A percentile compares a stretch with the other conserved stretches of the same genome.
Evolutionary conservation across 2,329 filamentous ascomycete species (phyloP).

Genomic region (Dothiorella sarmentorum): DNA sequence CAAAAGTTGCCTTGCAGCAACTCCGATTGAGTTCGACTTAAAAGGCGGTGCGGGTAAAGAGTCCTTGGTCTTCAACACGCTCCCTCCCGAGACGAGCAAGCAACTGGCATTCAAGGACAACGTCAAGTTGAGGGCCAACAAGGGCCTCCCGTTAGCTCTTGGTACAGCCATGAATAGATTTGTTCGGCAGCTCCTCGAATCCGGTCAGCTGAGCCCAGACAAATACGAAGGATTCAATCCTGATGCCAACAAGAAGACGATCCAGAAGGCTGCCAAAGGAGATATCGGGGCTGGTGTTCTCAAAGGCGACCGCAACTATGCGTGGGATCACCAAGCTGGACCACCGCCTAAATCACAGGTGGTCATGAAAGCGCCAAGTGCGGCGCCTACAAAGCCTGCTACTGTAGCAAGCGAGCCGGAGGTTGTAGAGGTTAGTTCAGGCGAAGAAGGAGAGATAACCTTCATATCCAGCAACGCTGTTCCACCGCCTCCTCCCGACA

Average conservation of each 20-base stretch:
- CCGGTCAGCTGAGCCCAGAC: not conserved
- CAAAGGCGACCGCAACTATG: not conserved
- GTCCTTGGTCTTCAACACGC: not conserved
- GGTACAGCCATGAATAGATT: not conserved
- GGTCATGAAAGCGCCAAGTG: not conserved
- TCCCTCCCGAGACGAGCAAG: not conserved
- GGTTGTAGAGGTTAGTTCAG: not conserved
- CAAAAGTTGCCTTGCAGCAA: not conserved
- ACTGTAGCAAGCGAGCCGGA: not conserved
- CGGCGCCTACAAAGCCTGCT: not conserved
- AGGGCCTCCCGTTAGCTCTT: not conserved
- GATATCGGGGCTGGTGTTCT: not conserved
- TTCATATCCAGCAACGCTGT: not conserved
- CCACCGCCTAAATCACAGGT: not conserved
- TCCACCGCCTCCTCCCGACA: not conserved
- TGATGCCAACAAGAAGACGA: not conserved
- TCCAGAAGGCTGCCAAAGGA: not conserved
- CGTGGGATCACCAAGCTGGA: not conserved
- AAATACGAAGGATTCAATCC: constrained; percentile 5
- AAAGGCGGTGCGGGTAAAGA: not conserved
- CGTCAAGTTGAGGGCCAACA: not conserved
- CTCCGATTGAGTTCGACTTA: not conserved
- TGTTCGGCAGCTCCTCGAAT: not conserved
- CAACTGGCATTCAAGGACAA: not conserved
- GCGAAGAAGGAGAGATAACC: constrained; percentile 11